Evolutionary conservation across 1,139 yeast species (phyloP).

Genomic region (Pichia sp.): DNA sequence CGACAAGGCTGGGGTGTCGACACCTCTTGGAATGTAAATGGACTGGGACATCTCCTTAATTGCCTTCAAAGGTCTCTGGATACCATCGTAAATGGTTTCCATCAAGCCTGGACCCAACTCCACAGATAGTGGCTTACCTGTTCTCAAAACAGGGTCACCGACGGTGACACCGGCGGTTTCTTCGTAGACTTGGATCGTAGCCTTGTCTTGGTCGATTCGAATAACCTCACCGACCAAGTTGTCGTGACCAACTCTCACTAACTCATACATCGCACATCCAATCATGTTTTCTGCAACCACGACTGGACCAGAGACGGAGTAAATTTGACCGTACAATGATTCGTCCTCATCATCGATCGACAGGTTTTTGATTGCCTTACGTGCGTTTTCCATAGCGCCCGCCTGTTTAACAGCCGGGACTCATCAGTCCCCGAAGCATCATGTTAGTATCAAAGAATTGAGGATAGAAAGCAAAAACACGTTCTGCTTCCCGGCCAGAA

Average conservation of each 20-base stretch:
- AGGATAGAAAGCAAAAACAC: too few species aligned
- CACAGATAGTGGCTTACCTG: conserved; percentile 96
- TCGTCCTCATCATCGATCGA: conserved; percentile 65
- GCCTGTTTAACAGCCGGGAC: conserved; percentile 44
- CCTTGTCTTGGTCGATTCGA: conserved; percentile 93
- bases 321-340: conserved; percentile 79
- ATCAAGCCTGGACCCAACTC: conserved; percentile 98
- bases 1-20: conserved; percentile 88
- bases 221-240: conserved; percentile 96
- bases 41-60: conserved; percentile 83
- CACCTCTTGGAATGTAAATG: conserved; percentile 97
- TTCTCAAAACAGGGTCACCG: conserved; percentile 96
- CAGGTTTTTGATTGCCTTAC: conserved; percentile 85
- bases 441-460: conserved; percentile 1
- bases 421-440: background rate
- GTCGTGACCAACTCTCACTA: conserved; percentile 96
- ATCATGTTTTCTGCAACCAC: conserved; percentile 97
- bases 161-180: conserved; percentile 99
- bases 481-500: too few species aligned
- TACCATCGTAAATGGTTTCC: conserved; percentile 99
- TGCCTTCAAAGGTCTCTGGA: conserved; percentile 95
- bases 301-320: conserved; percentile 96
- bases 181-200: conserved; percentile 97
- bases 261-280: conserved; percentile 99
- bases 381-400: conserved; percentile 96